Percentiles rank a stretch among this genome's conserved stretches.
These are phyloP conservation scores for Saururus chinensis DNA, from an alignment of 164 flowering plant genomes.

Conservation along the genomic window DNA sequence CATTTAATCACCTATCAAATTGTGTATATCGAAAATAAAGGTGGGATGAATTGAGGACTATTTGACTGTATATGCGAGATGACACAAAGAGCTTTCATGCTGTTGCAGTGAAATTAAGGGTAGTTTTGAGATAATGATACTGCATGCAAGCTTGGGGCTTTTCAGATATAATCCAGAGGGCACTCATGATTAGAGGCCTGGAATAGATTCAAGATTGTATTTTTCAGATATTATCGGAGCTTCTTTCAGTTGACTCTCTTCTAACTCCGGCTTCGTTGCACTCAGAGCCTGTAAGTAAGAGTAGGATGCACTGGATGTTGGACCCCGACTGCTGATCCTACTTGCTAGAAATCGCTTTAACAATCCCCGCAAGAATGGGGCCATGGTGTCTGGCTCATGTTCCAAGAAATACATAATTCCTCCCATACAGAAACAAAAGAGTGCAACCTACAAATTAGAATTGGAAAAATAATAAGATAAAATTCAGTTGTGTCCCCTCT, in stretches of 20 bases:
- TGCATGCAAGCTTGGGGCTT: neutral
- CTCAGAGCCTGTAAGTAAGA: constrained; percentile 53
- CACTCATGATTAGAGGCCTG: constrained; percentile 48
- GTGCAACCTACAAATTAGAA: constrained; percentile 40
- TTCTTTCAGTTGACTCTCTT: constrained; percentile 27
- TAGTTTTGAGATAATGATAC: neutral
- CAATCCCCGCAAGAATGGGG: constrained; percentile 80
- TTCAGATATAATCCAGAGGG: neutral
- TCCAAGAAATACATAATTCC: constrained; percentile 93
- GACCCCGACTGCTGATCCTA: constrained; percentile 72
- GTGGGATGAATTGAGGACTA: too few relatives aligned
- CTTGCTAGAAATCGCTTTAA: constrained; percentile 94
- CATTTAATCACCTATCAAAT: too few relatives aligned
- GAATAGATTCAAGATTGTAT: constrained; percentile 87
- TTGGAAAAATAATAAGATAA: neutral
- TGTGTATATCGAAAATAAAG: too few relatives aligned
- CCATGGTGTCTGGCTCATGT: constrained; percentile 95
- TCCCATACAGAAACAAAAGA: constrained; percentile 89
- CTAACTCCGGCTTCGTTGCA: constrained; percentile 37
- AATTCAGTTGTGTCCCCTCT: neutral
- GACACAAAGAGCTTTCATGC: too few relatives aligned
- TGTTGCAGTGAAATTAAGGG: too few relatives aligned
- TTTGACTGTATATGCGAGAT: too few relatives aligned
- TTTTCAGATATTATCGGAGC: constrained; percentile 34
- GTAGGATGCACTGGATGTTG: constrained; percentile 48